These are phyloP conservation scores for Candida palmyrensis DNA, from an alignment of 805 yeast genomes.

Conservation along the genomic window DNA sequence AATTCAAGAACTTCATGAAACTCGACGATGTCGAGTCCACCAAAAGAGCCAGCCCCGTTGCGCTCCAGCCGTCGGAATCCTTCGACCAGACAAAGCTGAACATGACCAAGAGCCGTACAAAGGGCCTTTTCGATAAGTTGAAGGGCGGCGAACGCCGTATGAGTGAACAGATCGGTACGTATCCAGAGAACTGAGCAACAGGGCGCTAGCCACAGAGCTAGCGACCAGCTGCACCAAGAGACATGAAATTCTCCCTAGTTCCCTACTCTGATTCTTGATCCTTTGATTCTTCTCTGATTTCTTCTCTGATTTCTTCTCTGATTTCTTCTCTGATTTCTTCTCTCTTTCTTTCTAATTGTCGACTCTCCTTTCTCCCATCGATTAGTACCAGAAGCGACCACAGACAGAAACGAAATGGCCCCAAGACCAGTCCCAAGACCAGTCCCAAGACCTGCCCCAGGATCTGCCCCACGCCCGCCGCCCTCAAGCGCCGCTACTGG, in stretches of 20 bases:
- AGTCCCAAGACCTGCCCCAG: too few relatives aligned
- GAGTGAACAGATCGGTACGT: slow-evolving; percentile 32
- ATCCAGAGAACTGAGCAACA: too few relatives aligned
- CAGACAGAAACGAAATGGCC: too few relatives aligned
- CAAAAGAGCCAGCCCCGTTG: neutral
- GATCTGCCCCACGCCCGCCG: too few relatives aligned
- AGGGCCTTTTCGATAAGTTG: slow-evolving; percentile 10
- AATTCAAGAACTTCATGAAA: slow-evolving; percentile 15
- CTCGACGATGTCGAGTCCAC: slow-evolving; percentile 1
- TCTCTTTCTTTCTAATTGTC: neutral
- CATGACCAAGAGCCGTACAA: slow-evolving; percentile 27
- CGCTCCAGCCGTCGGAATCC: slow-evolving; percentile 1
- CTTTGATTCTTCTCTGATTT: slow-evolving; percentile 1
- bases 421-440: too few relatives aligned
- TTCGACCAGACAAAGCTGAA: slow-evolving; percentile 33
- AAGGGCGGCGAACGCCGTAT: slow-evolving; percentile 13
- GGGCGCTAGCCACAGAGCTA: too few relatives aligned
- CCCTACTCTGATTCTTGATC: too few relatives aligned
- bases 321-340: neutral
- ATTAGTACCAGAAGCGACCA: too few relatives aligned
- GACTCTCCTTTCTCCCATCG: too few relatives aligned
- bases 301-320: slow-evolving; percentile 1
- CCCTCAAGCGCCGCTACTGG: too few relatives aligned
- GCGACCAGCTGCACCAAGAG: too few relatives aligned
- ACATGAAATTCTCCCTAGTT: too few relatives aligned